Conservation (phyloP, 108 stramenopile genomes). For the Cyclostephanos invisitatus region DNA sequence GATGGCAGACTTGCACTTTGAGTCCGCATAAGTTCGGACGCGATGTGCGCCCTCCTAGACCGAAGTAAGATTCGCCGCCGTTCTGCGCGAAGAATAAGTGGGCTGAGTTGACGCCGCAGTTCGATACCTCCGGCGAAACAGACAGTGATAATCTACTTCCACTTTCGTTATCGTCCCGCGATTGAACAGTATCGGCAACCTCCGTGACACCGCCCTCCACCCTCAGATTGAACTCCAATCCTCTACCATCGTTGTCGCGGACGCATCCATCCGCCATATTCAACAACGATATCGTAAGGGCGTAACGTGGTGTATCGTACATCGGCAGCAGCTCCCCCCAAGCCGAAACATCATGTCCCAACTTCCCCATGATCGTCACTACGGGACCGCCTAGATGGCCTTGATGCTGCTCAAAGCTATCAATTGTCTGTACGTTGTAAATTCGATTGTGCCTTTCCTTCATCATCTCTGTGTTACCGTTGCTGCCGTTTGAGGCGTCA, state of each 20-base stretch:
- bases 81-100: constrained; percentile 23
- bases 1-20: constrained; percentile 42
- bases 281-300: constrained; percentile 12
- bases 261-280: constrained; percentile 5
- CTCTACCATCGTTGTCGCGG: not conserved
- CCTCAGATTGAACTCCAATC: not conserved
- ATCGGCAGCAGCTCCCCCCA: constrained; percentile 11
- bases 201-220: constrained; percentile 10
- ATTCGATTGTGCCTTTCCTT: constrained; percentile 22
- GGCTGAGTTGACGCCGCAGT: constrained; percentile 29
- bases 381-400: not conserved
- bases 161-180: constrained; percentile 5
- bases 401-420: constrained; percentile 12
- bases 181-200: not conserved
- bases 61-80: constrained; percentile 45
- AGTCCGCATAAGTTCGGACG: constrained; percentile 39
- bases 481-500: not conserved
- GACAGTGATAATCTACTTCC: not conserved
- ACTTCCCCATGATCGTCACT: constrained; percentile 23
- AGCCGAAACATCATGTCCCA: constrained; percentile 21
- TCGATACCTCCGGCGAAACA: not conserved
- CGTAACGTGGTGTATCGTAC: constrained; percentile 13
- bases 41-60: constrained; percentile 48
- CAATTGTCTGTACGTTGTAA: constrained; percentile 42
- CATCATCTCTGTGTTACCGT: constrained; percentile 3